These are phyloP conservation scores for Rubroboletus satanas DNA, from an alignment of 768 basidiomycete genomes.

Conservation along the genomic window DNA sequence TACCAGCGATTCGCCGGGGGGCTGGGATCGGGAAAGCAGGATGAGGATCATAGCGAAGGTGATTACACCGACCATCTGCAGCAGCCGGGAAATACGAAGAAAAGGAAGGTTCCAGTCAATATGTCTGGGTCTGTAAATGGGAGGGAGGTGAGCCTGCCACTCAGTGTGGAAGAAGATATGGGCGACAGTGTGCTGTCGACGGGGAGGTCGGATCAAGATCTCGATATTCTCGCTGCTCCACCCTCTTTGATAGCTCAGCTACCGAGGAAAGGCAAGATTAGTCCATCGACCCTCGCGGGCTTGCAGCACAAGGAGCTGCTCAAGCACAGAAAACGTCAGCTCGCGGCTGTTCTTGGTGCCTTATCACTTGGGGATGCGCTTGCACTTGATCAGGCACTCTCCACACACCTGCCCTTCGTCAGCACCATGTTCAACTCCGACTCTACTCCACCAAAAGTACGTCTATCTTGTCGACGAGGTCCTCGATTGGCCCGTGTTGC, in stretches of 20 bases:
- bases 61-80: conserved; percentile 67
- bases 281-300: conserved; percentile 61
- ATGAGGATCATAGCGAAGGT: conserved; percentile 53
- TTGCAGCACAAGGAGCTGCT: conserved; percentile 74
- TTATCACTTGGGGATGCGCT: conserved; percentile 65
- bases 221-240: conserved; percentile 19
- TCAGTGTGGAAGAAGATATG: conserved; percentile 43
- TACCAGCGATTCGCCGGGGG: conserved; percentile 26
- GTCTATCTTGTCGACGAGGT: conserved; percentile 52
- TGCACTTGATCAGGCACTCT: conserved; percentile 75
- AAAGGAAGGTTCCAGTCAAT: conserved; percentile 80
- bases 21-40: conserved; percentile 34
- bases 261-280: conserved; percentile 44
- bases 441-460: conserved; percentile 35
- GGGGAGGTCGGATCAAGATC: conserved; percentile 24
- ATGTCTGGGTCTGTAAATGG: conserved; percentile 38
- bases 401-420: conserved; percentile 36
- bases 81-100: conserved; percentile 83
- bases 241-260: conserved; percentile 19
- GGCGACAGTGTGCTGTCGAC: conserved; percentile 27
- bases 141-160: conserved; percentile 40
- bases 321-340: conserved; percentile 62
- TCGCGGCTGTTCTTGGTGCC: conserved; percentile 66
- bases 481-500: conserved; percentile 49
- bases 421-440: conserved; percentile 35